Evolutionary conservation across 2,329 filamentous ascomycete species (phyloP), one percentile per base, ranked within the genome.

Genomic region (Aureobasidium pullulans): DNA sequence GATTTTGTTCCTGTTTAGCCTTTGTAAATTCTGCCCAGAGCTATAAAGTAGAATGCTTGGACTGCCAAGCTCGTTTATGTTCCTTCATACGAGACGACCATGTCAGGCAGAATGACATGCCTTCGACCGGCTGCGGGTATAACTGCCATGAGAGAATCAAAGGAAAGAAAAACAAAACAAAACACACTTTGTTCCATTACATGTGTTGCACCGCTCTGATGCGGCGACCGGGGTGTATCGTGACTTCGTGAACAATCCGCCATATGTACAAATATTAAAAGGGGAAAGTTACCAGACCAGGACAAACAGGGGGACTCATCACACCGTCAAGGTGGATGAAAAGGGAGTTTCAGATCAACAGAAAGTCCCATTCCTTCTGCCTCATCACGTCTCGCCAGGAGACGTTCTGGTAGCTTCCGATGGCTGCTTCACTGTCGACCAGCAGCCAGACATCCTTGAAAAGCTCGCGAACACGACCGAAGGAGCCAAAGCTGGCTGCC

Each of bases 371-470:
- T 67, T 85, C 85, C 78, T 93, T 94, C 77, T 87, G 84, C 76
- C 84, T 84, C 91, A 96, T 96, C 71, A 93, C 84, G 76, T 96
- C 89, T 77, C 93, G 83, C 93, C 93, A 97, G 85, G 92, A 91
- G 75, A 96, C 84, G 77, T 87, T 87, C 70, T 84, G 85, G 66
- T 69, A 73, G 64, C 73, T 73, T 66, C 75, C 74, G 76, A 75
- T 71, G 66, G 71, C 70, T 47, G 74, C 72, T 66, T 74, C 81
- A 66, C 85, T 85, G 71, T 92, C 88, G 70, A 89, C 86, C 65
- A 84, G 77, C 42, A 75, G 72, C 94, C 94, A 99, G 32, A 93
- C 84, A 75, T 96, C 90, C 63, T 83, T 81, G 44, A 99, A 79
- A 23, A 99, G 79, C 63, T 84, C 85, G 66, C 84, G 82, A 71